Conservation (phyloP, 345 rosid genomes). For the Eucalyptus erythrocorys region DNA sequence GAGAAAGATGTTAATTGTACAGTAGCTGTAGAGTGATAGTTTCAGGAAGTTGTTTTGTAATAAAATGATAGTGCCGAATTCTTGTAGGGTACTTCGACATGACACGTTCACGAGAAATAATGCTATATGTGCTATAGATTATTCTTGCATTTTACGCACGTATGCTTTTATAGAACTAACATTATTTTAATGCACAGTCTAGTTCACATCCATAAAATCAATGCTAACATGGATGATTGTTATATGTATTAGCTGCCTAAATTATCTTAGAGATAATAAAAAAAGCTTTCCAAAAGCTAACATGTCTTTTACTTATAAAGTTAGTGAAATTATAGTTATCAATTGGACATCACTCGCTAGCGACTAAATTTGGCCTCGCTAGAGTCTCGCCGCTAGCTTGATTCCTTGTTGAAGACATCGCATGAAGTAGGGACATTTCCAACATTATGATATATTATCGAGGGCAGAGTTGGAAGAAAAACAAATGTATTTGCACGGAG, state of each 20-base stretch:
- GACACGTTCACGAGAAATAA: neutral
- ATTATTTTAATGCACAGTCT: neutral
- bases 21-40: neutral
- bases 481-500: too few relatives aligned
- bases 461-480: too few relatives aligned
- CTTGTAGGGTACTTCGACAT: neutral
- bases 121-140: neutral
- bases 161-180: neutral
- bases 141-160: neutral
- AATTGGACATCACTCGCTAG: too few relatives aligned
- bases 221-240: neutral
- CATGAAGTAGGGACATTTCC: too few relatives aligned
- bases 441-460: too few relatives aligned
- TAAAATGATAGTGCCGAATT: neutral
- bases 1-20: neutral
- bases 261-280: neutral
- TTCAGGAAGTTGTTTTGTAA: neutral
- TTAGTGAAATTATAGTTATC: too few relatives aligned
- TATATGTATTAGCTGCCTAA: neutral
- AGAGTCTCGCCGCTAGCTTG: too few relatives aligned
- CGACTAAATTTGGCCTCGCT: too few relatives aligned
- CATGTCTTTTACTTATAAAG: too few relatives aligned
- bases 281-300: neutral
- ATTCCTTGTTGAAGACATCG: accelerated
- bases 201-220: neutral